A percentile compares a stretch with the other conserved stretches of the same genome.
Conservation (phyloP, 345 rosid species). For the Gossypium australe region DNA sequence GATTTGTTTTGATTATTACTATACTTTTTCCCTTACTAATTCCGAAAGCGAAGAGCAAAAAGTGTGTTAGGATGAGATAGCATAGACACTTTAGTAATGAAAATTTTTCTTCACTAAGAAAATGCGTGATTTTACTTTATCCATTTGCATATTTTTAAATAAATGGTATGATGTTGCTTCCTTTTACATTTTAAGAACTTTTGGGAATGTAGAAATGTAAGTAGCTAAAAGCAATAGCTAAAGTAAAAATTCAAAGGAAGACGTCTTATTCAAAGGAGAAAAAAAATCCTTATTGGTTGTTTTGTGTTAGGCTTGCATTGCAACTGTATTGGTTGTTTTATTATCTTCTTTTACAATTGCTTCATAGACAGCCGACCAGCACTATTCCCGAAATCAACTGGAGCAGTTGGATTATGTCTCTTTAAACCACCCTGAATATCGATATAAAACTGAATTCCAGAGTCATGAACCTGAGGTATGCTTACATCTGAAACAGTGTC, state of each 20-base stretch:
- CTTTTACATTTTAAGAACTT: not conserved
- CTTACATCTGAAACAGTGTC: not conserved
- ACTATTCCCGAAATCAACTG: slow-evolving; percentile 32
- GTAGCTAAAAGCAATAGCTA: not conserved
- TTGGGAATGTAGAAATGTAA: not conserved
- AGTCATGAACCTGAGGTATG: slow-evolving; percentile 71
- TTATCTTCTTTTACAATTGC: slow-evolving; percentile 15
- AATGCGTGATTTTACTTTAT: not conserved
- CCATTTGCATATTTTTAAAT: not conserved
- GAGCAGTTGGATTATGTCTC: slow-evolving; percentile 39
- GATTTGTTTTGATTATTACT: not conserved
- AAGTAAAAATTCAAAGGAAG: not conserved
- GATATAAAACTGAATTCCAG: slow-evolving; percentile 60
- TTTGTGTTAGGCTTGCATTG: not conserved
- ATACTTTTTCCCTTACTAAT: not conserved
- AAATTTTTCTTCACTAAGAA: not conserved
- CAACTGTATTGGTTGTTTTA: slow-evolving; percentile 16
- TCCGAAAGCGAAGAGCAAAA: not conserved
- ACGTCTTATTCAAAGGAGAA: not conserved
- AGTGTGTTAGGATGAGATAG: not conserved
- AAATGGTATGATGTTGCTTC: not conserved
- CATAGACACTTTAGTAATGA: not conserved
- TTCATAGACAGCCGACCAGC: slow-evolving; percentile 26
- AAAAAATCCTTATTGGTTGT: not conserved
- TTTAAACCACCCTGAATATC: slow-evolving; percentile 37